These are phyloP conservation scores for Sarocladium kiliense DNA, from an alignment of 2,329 filamentous ascomycete genomes.

Conservation along the genomic window DNA sequence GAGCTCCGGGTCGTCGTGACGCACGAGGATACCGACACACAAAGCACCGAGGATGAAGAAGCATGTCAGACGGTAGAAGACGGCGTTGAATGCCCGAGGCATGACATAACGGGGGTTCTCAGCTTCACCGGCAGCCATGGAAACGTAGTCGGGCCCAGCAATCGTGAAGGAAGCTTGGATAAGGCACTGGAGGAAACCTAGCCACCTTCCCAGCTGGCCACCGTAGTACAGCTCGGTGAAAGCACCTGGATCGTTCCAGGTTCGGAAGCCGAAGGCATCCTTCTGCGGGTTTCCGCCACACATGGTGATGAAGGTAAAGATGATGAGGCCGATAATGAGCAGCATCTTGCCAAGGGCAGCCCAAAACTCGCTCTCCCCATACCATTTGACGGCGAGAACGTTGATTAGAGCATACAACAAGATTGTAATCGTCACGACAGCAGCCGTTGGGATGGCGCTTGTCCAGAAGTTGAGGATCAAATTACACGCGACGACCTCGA, in stretches of 20 bases:
- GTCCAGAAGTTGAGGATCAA: slow-evolving; percentile 61
- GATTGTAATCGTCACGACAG: slow-evolving; percentile 52
- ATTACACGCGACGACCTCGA: slow-evolving; percentile 62
- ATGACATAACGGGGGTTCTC: slow-evolving; percentile 65
- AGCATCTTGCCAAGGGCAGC: slow-evolving; percentile 67
- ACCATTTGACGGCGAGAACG: slow-evolving; percentile 67
- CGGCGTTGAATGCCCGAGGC: slow-evolving; percentile 70
- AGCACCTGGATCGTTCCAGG: slow-evolving; percentile 62
- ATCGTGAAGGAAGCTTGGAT: slow-evolving; percentile 67
- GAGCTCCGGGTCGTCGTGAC: slow-evolving; percentile 61
- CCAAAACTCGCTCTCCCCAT: slow-evolving; percentile 74
- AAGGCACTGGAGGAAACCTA: slow-evolving; percentile 72
- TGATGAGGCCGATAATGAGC: slow-evolving; percentile 64
- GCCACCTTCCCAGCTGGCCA: slow-evolving; percentile 63
- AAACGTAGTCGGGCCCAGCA: slow-evolving; percentile 63
- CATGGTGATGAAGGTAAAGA: slow-evolving; percentile 80
- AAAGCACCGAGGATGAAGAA: slow-evolving; percentile 75
- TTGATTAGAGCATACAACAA: slow-evolving; percentile 54
- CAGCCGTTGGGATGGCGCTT: slow-evolving; percentile 52
- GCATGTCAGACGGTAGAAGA: slow-evolving; percentile 70
- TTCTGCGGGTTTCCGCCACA: slow-evolving; percentile 72
- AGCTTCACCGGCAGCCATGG: slow-evolving; percentile 65
- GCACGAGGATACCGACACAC: slow-evolving; percentile 65
- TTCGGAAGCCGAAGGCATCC: slow-evolving; percentile 67
- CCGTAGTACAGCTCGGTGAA: slow-evolving; percentile 62